Base-by-base conservation (phyloP, 495 filamentous ascomycete species). In the Penicillium coprophilum region DNA sequence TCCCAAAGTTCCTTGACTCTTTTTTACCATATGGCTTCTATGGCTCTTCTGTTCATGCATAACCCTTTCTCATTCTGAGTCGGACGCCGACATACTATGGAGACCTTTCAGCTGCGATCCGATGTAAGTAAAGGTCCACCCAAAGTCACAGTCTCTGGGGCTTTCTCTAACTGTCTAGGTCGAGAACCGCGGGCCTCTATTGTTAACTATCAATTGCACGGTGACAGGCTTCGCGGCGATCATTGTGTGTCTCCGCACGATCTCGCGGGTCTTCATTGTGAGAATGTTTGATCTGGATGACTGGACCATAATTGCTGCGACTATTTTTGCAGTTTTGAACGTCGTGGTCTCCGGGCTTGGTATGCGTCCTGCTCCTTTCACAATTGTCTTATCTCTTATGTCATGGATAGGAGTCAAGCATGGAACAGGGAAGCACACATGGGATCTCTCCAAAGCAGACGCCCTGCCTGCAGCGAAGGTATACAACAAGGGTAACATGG, bases 391-490 rank as follows among this genome's bases (percentile, higher is more conserved):
- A n/a, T 46, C 24, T 46, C 44, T 46, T 15, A 46, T 13, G 2
- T 10, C 12, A 19, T 48, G 55, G 27, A 8, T 52, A 21, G 55
- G 55, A 51, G 55, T 57, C 36, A 31, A 27, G n/a, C 24, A 57
- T 46, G 55, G 55, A 12, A 46, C 55, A n/a, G 55, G 55, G 6
- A 57, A 57, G 27, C 47, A 57, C 13, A 51, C 38, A 31, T 51
- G 55, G 46, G 28, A 51, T 36, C 24, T 57, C 8, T 1, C 13
- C 8, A 10, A 43, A 19, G 30, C 10, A 12, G 39, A 51, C n/a
- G 28, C 13, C 4, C 1, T 46, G 3, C 24, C 44, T 28, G 1
- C 44, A 9, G 24, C 44, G 15, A 46, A 46, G 44, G 44, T 46
- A 46, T 30, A 7, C 1, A 20, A 23, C 0, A 19, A 43, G 27